Percentiles rank a stretch among this genome's conserved stretches.
Evolutionary conservation across 495 filamentous ascomycete species (phyloP).

Genomic region (Neurospora africana): DNA sequence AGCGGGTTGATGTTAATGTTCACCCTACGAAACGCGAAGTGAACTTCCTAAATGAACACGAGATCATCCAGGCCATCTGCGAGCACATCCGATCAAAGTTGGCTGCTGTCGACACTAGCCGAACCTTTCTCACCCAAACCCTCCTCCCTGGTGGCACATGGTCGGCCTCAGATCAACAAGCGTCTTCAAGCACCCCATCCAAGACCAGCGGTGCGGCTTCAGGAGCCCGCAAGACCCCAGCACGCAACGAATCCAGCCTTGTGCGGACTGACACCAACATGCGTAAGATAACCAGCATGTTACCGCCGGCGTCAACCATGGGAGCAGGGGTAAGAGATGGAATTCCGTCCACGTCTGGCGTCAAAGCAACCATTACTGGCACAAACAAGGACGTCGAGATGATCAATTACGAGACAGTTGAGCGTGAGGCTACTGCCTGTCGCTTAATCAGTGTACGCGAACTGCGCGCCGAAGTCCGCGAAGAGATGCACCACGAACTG

Average conservation of each 20-base stretch:
- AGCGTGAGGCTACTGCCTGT: constrained; percentile 57
- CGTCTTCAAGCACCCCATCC: constrained; percentile 16
- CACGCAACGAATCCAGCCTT: constrained; percentile 77
- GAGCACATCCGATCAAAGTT: constrained; percentile 68
- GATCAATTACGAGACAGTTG: constrained; percentile 50
- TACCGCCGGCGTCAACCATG: constrained; percentile 38
- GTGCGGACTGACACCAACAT: constrained; percentile 82
- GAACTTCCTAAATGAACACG: constrained; percentile 96
- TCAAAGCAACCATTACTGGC: not conserved
- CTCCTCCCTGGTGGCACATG: constrained; percentile 60
- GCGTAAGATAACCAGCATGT: constrained; percentile 95
- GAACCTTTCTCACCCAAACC: constrained; percentile 89
- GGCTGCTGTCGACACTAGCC: constrained; percentile 83
- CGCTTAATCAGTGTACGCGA: constrained; percentile 68
- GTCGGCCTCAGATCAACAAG: constrained; percentile 24
- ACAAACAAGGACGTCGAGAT: constrained; percentile 24
- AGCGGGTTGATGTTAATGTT: constrained; percentile 92
- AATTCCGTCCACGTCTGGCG: not conserved
- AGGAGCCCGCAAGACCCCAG: constrained; percentile 24
- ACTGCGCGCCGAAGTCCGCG: constrained; percentile 70
- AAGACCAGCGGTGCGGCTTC: constrained; percentile 29
- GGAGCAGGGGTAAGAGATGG: not conserved
- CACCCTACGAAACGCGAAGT: constrained; percentile 98
- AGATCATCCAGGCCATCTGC: constrained; percentile 85
- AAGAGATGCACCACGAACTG: constrained; percentile 77